Percentiles rank a stretch among this genome's conserved stretches.
Conservation (phyloP, 108 stramenopile species). For the Cyclotella choctawhatcheeana region DNA sequence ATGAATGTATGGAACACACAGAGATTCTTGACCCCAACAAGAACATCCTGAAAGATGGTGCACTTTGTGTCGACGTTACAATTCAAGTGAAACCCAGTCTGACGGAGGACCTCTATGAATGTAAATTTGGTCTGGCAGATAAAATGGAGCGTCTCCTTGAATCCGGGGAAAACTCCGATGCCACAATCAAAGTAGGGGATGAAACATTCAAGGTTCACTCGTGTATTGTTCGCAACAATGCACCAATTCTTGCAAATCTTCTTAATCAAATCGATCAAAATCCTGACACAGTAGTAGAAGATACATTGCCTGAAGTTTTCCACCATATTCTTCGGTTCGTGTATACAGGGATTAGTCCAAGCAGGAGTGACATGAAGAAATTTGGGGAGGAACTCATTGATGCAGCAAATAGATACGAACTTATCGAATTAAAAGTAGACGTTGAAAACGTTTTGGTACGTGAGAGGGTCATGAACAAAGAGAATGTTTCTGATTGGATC, state of each 20-base stretch:
- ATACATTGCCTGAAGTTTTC: slow-evolving; percentile 23
- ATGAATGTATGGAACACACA: slow-evolving; percentile 1
- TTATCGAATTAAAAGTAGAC: slow-evolving; percentile 13
- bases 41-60: neutral
- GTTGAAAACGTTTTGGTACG: slow-evolving; percentile 16
- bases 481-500: slow-evolving; percentile 18
- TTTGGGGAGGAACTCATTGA: slow-evolving; percentile 17
- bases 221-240: slow-evolving; percentile 17
- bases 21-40: slow-evolving; percentile 1
- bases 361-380: neutral
- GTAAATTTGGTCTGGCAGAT: neutral
- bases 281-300: slow-evolving; percentile 1
- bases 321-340: slow-evolving; percentile 19
- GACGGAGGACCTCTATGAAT: neutral
- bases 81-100: neutral
- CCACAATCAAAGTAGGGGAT: slow-evolving; percentile 7
- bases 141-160: slow-evolving; percentile 3
- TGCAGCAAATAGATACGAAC: slow-evolving; percentile 24
- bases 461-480: neutral
- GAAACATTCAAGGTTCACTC: slow-evolving; percentile 10
- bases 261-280: neutral
- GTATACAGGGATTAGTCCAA: slow-evolving; percentile 6
- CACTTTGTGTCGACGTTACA: slow-evolving; percentile 4
- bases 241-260: neutral
- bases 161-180: slow-evolving; percentile 11